phyloP scores from a whole-genome alignment of 495 filamentous ascomycete genomes.

The Penicillium chermesinum region DNA sequence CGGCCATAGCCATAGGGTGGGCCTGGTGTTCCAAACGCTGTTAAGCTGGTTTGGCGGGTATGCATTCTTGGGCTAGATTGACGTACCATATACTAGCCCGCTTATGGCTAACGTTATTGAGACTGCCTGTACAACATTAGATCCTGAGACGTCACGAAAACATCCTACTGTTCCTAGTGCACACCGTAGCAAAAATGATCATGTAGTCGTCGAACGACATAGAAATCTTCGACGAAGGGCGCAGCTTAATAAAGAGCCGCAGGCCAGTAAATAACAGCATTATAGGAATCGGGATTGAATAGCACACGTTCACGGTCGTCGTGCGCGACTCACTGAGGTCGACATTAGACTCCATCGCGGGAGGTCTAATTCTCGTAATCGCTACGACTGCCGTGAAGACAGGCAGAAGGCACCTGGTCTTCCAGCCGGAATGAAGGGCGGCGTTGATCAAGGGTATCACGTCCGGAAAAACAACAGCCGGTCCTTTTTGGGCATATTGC shows the following conservation, averaged over 20 bases:
- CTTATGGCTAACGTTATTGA: conserved; percentile 9
- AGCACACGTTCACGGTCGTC: conserved; percentile 9
- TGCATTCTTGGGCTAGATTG: neutral
- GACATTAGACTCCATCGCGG: neutral
- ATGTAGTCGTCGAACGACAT: conserved; percentile 15
- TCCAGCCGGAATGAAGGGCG: neutral
- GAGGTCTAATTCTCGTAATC: neutral
- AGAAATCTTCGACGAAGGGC: conserved; percentile 5
- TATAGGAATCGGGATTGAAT: conserved; percentile 17
- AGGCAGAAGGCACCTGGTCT: neutral
- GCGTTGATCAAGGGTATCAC: neutral
- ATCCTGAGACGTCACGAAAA: neutral
- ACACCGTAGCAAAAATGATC: conserved; percentile 10
- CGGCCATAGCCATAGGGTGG: conserved; percentile 19
- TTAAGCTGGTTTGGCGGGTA: neutral
- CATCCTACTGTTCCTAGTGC: neutral
- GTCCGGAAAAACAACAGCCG: neutral
- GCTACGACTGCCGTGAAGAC: neutral
- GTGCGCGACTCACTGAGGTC: conserved; percentile 6
- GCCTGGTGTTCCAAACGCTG: conserved; percentile 4
- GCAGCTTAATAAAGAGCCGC: conserved; percentile 13
- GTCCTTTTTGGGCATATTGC: neutral
- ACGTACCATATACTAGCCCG: conserved; percentile 12
- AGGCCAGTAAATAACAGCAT: conserved; percentile 13
- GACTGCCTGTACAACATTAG: conserved; percentile 3